phyloP scores from a whole-genome alignment of 2,329 filamentous ascomycete genomes.

The Sporothrix sp. region DNA sequence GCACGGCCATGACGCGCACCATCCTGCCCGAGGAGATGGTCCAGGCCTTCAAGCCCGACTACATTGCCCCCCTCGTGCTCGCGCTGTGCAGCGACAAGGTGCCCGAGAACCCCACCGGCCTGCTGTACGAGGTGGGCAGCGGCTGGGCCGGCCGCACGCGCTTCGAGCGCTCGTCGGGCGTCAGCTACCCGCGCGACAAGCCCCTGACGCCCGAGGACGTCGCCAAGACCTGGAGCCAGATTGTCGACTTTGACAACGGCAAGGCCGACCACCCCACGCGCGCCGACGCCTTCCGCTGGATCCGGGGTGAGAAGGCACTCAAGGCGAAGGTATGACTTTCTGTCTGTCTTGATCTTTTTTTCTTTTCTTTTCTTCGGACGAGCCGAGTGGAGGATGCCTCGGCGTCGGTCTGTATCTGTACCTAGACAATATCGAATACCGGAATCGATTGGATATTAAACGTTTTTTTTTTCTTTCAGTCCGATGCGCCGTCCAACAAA shows the following conservation, averaged over 20 bases:
- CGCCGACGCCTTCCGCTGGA: slow-evolving; percentile 66
- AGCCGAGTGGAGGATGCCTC: too few species aligned
- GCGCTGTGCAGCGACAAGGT: slow-evolving; percentile 78
- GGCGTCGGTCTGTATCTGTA: slow-evolving; percentile 9
- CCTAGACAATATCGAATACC: slow-evolving; percentile 12
- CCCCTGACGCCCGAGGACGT: slow-evolving; percentile 79
- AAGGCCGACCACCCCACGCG: slow-evolving; percentile 79
- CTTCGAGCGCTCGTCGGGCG: slow-evolving; percentile 86
- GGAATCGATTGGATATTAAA: slow-evolving; percentile 22
- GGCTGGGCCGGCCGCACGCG: slow-evolving; percentile 88
- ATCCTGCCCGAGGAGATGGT: slow-evolving; percentile 96
- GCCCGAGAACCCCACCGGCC: slow-evolving; percentile 72
- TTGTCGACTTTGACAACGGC: slow-evolving; percentile 79
- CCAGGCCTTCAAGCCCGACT: slow-evolving; percentile 98
- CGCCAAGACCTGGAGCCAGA: slow-evolving; percentile 61
- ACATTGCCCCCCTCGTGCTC: slow-evolving; percentile 87
- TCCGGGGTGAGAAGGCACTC: slow-evolving; percentile 59
- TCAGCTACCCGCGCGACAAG: slow-evolving; percentile 83
- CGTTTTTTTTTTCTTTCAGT: slow-evolving; percentile 13
- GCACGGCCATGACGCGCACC: slow-evolving; percentile 87
- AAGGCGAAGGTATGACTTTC: slow-evolving; percentile 47
- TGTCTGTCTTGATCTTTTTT: slow-evolving; percentile 19
- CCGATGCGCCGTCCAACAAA: slow-evolving; percentile 14
- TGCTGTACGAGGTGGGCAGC: slow-evolving; percentile 87
- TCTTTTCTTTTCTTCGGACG: too few species aligned